Evolutionary conservation across 306 rosid genomes (phyloP).

Genomic region (Fragaria nilgerrensis): DNA sequence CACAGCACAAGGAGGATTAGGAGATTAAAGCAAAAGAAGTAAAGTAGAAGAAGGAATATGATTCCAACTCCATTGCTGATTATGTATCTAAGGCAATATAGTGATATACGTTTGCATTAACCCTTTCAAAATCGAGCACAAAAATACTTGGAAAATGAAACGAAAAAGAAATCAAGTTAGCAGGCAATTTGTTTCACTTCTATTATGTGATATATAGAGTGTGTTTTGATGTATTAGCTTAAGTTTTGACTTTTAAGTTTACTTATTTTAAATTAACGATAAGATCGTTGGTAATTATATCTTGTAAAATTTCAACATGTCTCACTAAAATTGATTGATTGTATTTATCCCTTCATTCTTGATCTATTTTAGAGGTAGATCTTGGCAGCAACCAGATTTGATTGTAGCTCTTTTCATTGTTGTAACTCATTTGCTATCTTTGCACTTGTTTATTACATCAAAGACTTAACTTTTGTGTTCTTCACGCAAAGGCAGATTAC

Average conservation of each 20-base stretch:
- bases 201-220: no score
- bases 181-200: neutral
- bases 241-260: neutral
- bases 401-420: neutral
- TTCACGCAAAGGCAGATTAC: conserved; percentile 32
- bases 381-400: conserved; percentile 11
- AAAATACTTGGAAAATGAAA: neutral
- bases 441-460: no score
- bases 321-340: neutral
- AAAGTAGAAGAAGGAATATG: conserved; percentile 9
- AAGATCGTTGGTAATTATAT: neutral
- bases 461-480: neutral
- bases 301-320: neutral
- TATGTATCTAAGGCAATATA: neutral
- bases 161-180: neutral
- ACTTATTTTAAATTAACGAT: neutral
- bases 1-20: neutral
- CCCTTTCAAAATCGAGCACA: neutral
- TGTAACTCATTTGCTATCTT: no score
- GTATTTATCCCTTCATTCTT: neutral
- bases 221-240: no score
- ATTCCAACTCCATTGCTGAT: conserved; percentile 8
- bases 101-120: neutral
- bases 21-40: conserved; percentile 7
- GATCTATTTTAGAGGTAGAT: neutral